These are phyloP conservation scores for Trypanosoma cruzi DNA, from an alignment of 208 protist genomes.

Conservation along the genomic window DNA sequence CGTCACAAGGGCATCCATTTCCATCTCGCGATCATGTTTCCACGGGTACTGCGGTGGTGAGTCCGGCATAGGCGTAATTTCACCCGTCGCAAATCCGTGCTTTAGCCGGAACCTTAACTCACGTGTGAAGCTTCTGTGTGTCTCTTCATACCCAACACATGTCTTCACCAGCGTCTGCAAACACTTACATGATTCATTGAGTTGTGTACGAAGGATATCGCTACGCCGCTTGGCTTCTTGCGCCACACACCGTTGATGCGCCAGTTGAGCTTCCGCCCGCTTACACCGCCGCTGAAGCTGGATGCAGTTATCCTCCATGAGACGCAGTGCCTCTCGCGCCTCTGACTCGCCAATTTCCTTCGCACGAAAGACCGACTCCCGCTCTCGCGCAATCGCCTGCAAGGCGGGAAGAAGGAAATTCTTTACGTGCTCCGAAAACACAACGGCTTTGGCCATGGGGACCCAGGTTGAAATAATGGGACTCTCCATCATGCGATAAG, in stretches of 20 bases:
- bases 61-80: background rate
- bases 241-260: slow-evolving; percentile 10
- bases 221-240: slow-evolving; percentile 13
- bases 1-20: background rate
- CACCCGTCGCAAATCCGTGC: background rate
- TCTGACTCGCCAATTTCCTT: slow-evolving; percentile 3
- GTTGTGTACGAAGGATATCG: slow-evolving; percentile 9
- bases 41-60: background rate
- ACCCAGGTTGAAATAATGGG: slow-evolving; percentile 15
- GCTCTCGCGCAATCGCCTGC: background rate
- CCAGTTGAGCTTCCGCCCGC: slow-evolving; percentile 15
- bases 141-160: slow-evolving; percentile 31
- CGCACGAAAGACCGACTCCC: background rate
- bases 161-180: slow-evolving; percentile 22
- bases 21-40: background rate
- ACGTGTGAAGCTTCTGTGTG: slow-evolving; percentile 7
- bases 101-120: slow-evolving; percentile 14
- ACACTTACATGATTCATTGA: slow-evolving; percentile 19
- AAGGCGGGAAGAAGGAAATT: slow-evolving; percentile 17
- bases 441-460: slow-evolving; percentile 10
- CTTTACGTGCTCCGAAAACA: slow-evolving; percentile 13
- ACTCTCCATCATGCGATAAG: slow-evolving; percentile 21
- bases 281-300: slow-evolving; percentile 19
- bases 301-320: slow-evolving; percentile 21
- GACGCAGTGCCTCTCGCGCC: background rate